A percentile compares a stretch with the other conserved stretches of the same genome.
Conservation (phyloP, 2,329 filamentous ascomycete genomes). For the Plectosphaerella plurivora region DNA sequence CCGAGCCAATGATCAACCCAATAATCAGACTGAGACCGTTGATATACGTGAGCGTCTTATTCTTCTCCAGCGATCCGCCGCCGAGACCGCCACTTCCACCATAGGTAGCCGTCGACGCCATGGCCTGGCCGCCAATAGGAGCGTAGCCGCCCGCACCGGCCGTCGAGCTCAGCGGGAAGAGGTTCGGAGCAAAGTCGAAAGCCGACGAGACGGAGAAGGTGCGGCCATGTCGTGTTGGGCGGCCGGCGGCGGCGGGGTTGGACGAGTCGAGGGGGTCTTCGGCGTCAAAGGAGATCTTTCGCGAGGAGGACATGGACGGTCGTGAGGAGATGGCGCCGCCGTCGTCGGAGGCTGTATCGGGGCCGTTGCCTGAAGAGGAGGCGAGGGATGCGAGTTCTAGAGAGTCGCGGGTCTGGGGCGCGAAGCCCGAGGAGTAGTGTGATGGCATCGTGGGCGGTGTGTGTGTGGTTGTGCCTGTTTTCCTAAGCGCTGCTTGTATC, state of each 20-base stretch:
- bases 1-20: slow-evolving; percentile 90
- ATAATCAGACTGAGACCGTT: slow-evolving; percentile 91
- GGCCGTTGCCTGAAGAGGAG: slow-evolving; percentile 64
- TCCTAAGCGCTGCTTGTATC: slow-evolving; percentile 1
- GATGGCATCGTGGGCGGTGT: slow-evolving; percentile 2
- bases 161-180: slow-evolving; percentile 88
- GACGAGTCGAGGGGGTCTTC: slow-evolving; percentile 72
- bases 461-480: neutral
- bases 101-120: slow-evolving; percentile 32
- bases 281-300: slow-evolving; percentile 81
- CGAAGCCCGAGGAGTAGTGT: slow-evolving; percentile 1
- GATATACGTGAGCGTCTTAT: slow-evolving; percentile 91
- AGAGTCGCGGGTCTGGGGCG: slow-evolving; percentile 69
- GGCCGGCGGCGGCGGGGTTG: slow-evolving; percentile 43
- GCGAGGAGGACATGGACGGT: slow-evolving; percentile 88
- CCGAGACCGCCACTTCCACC: slow-evolving; percentile 51
- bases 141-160: slow-evolving; percentile 72
- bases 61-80: slow-evolving; percentile 84
- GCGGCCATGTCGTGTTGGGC: slow-evolving; percentile 48
- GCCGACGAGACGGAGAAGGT: slow-evolving; percentile 88
- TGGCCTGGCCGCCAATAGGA: slow-evolving; percentile 77
- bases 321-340: slow-evolving; percentile 63
- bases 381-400: slow-evolving; percentile 94
- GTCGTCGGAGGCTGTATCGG: slow-evolving; percentile 51
- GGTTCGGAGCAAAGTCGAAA: slow-evolving; percentile 90